A percentile compares a stretch with the other conserved stretches of the same genome.
phyloP scores from a whole-genome alignment of 2,329 filamentous ascomycete species.

The Neonectria hederae region DNA sequence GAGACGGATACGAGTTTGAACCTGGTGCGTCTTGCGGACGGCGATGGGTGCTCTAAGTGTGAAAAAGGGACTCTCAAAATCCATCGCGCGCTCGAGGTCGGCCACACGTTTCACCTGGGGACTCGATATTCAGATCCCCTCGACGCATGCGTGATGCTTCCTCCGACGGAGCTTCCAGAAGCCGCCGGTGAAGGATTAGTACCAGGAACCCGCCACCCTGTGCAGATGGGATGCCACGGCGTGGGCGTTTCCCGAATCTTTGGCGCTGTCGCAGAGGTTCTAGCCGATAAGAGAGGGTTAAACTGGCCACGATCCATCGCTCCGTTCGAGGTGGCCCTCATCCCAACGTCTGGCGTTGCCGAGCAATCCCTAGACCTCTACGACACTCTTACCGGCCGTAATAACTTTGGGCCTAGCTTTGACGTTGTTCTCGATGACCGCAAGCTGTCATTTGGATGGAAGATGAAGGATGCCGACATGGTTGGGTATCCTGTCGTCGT shows the following conservation, averaged over 20 bases:
- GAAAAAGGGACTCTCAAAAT: slow-evolving; percentile 67
- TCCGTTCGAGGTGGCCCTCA: slow-evolving; percentile 79
- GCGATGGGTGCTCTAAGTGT: slow-evolving; percentile 80
- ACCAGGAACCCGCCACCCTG: slow-evolving; percentile 54
- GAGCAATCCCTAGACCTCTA: slow-evolving; percentile 68
- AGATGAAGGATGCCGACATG: slow-evolving; percentile 87
- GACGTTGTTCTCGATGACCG: slow-evolving; percentile 83
- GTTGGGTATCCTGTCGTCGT: slow-evolving; percentile 88
- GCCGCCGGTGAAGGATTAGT: slow-evolving; percentile 21
- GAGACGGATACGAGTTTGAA: slow-evolving; percentile 58
- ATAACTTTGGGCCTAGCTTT: slow-evolving; percentile 44
- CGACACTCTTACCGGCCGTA: slow-evolving; percentile 60
- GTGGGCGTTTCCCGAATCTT: slow-evolving; percentile 94
- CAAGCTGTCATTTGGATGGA: slow-evolving; percentile 77
- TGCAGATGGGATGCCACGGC: slow-evolving; percentile 97
- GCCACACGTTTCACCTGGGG: slow-evolving; percentile 94
- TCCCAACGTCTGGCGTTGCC: slow-evolving; percentile 60
- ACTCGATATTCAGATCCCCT: slow-evolving; percentile 86
- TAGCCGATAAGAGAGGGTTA: slow-evolving; percentile 76
- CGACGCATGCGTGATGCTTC: slow-evolving; percentile 65
- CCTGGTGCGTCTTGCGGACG: slow-evolving; percentile 70
- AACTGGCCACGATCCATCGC: slow-evolving; percentile 91
- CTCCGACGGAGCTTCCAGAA: slow-evolving; percentile 33
- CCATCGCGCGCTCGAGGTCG: slow-evolving; percentile 84
- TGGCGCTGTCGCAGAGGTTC: slow-evolving; percentile 81